Evolutionary conservation across 495 filamentous ascomycete genomes (phyloP).

Genomic region (Penicillium manginii): DNA sequence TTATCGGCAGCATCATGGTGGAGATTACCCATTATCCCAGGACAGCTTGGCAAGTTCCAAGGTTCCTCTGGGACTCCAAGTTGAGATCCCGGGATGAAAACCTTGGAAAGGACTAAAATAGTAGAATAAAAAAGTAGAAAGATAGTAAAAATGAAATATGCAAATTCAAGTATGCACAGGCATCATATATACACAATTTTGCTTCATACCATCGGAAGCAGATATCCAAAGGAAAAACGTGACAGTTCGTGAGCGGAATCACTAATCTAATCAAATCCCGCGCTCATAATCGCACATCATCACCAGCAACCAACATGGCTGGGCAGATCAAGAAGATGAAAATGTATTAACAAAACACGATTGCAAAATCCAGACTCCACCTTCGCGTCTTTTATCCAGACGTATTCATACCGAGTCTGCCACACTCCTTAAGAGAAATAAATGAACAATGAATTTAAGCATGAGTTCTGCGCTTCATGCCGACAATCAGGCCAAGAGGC

Average conservation of each 20-base stretch:
- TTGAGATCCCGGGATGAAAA: no score
- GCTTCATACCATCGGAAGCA: not conserved
- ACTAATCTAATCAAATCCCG: not conserved
- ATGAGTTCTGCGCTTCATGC: conserved; percentile 57
- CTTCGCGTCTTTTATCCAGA: no score
- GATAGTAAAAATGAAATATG: not conserved
- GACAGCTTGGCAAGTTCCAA: no score
- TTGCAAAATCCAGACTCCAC: no score
- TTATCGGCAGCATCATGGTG: no score
- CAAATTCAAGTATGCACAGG: conserved; percentile 1
- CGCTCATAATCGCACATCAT: not conserved
- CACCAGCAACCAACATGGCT: not conserved
- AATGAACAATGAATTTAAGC: conserved; percentile 1
- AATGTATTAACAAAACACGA: no score
- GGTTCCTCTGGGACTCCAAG: no score
- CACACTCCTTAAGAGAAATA: no score
- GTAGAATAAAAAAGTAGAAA: not conserved
- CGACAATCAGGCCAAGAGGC: conserved; percentile 75
- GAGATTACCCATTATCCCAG: no score
- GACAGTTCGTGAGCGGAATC: conserved; percentile 19
- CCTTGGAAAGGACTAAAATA: no score
- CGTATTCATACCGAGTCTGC: no score
- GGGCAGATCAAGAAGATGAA: not conserved
- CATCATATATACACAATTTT: conserved; percentile 25
- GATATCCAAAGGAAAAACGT: conserved; percentile 12